Conservation (phyloP, 2,329 filamentous ascomycete genomes). For the Alternaria angustiovoidea region DNA sequence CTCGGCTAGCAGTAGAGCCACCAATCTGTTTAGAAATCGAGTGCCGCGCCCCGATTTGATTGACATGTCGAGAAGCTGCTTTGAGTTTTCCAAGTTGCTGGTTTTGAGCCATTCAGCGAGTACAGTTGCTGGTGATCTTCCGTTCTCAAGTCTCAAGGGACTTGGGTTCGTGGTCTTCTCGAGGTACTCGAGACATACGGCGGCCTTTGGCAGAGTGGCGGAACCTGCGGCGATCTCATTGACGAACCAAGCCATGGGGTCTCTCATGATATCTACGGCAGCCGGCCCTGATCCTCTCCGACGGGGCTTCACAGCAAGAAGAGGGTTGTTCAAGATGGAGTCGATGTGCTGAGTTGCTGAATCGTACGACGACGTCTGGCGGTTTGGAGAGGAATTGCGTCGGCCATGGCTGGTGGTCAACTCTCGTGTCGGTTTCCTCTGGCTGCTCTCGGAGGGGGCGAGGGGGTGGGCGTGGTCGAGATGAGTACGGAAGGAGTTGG, state of each 20-base stretch:
- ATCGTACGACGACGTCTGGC: slow-evolving; percentile 46
- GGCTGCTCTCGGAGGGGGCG: slow-evolving; percentile 16
- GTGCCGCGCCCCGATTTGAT: slow-evolving; percentile 7
- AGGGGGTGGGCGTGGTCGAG: slow-evolving; percentile 66
- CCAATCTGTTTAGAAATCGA: slow-evolving; percentile 29
- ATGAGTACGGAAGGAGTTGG: slow-evolving; percentile 69
- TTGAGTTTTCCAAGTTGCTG: slow-evolving; percentile 40
- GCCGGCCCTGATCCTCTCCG: slow-evolving; percentile 37
- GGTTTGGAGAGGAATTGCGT: slow-evolving; percentile 14
- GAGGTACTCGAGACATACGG: slow-evolving; percentile 49
- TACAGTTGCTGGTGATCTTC: slow-evolving; percentile 24
- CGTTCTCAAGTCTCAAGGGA: slow-evolving; percentile 9
- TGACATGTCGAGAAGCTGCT: slow-evolving; percentile 34
- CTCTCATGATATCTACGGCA: slow-evolving; percentile 36
- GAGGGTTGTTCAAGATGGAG: slow-evolving; percentile 60
- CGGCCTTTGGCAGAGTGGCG: slow-evolving; percentile 50
- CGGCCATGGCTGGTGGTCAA: slow-evolving; percentile 16
- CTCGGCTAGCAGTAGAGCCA: slow-evolving; percentile 34
- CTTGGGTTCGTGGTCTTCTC: slow-evolving; percentile 20
- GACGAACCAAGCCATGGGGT: slow-evolving; percentile 54
- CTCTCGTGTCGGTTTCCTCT: slow-evolving; percentile 4
- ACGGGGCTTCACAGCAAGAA: slow-evolving; percentile 53
- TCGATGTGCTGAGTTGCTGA: slow-evolving; percentile 58
- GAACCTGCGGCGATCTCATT: slow-evolving; percentile 50
- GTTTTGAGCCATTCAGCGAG: slow-evolving; percentile 43